Evolutionary conservation across 2,329 filamentous ascomycete genomes (phyloP), one percentile per base, ranked within the genome.

Genomic region (Claviceps spartinae): DNA sequence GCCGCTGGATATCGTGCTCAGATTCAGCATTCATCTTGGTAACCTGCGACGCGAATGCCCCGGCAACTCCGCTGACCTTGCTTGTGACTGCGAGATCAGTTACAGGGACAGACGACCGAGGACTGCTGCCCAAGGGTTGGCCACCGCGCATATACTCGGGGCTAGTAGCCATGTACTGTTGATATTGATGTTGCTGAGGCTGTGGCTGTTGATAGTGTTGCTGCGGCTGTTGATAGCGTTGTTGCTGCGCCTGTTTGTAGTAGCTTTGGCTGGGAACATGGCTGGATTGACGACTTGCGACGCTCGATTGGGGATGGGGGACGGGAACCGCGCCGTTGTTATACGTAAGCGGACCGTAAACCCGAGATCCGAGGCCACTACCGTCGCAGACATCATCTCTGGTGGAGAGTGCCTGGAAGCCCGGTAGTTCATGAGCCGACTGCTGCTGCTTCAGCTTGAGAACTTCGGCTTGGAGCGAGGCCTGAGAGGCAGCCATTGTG

Each of bases 401-500:
- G 22, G 30, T 9, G 30, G 50, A 18, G 3, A 30, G 50, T 13
- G 47, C 30, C 11, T 56, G 58, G 30, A 54, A 57, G 9, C 56
- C 60, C 38, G 59, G 62, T n/a, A 69, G 68, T 52, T 78, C 72
- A 48, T 69, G 70, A 2, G 69, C 67, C 8, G 69, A 63, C 56
- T 76, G 71, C 47, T 75, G 71, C 47, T 75, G 71, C 58, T 78
- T 76, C 57, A 80, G 69, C 64, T 79, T 81, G 49, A 82, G 66
- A 52, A 83, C 72, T 57, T 78, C 77, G 43, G 76, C 76, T 64
- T 89, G 85, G 57, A 88, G 81, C 52, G 85, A 77, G 4, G 77
- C 69, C 67, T 90, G 86, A 1, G 78, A 76, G 5, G 78, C 69
- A 5, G 82, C 82, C 82, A 91, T 82, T 13, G 77, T 77, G 41